These are phyloP conservation scores for Cupressus sempervirens DNA, from an alignment of 75 land plant species.

Conservation along the genomic window DNA sequence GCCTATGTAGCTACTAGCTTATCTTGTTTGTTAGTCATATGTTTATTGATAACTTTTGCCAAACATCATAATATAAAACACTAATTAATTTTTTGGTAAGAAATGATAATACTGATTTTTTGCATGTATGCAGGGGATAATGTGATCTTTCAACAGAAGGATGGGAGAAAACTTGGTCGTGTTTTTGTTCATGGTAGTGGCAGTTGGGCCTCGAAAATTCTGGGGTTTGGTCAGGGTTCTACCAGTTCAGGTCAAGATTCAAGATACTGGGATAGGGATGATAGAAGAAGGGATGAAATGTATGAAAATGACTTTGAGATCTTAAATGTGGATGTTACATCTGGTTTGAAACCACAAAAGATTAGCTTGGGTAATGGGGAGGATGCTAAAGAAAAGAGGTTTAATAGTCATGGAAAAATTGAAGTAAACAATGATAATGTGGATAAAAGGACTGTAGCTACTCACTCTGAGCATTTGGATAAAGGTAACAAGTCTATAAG, in stretches of 20 bases:
- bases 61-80: no score
- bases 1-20: no score
- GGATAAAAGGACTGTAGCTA: background rate
- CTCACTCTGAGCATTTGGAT: background rate
- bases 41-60: no score
- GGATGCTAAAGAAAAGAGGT: background rate
- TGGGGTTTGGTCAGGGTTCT: conserved; percentile 52
- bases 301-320: conserved; percentile 27
- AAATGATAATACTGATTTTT: no score
- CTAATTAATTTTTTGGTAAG: no score
- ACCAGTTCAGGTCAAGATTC: conserved; percentile 55
- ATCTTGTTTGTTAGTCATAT: no score
- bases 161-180: no score
- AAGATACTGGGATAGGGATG: conserved; percentile 80
- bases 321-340: background rate
- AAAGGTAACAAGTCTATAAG: background rate
- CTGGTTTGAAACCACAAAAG: background rate
- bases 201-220: conserved; percentile 17
- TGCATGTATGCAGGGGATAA: no score
- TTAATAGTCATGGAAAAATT: background rate
- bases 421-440: background rate
- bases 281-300: conserved; percentile 60
- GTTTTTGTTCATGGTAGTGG: no score
- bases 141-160: no score
- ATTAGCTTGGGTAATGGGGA: conserved; percentile 7